A percentile compares a stretch with the other conserved stretches of the same genome.
Conservation (phyloP, 164 flowering plant species). For the Macadamia tetraphylla region DNA sequence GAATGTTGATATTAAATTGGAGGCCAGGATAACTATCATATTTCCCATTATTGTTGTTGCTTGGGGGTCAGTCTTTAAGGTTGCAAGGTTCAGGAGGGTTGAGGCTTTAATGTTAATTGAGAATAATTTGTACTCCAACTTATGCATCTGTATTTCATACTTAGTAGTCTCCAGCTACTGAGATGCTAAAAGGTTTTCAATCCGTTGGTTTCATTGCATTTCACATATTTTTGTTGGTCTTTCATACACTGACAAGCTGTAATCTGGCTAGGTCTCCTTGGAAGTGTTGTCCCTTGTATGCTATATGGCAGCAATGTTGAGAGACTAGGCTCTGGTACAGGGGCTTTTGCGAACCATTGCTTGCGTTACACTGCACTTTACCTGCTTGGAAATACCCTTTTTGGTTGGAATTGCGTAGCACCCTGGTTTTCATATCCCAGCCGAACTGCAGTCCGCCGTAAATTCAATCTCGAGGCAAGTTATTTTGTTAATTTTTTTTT, state of each 20-base stretch:
- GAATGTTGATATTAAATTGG: too few species aligned
- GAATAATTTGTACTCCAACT: too few species aligned
- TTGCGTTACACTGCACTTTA: conserved; percentile 68
- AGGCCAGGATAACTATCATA: too few species aligned
- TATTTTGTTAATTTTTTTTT: neutral
- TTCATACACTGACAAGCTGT: conserved; percentile 5
- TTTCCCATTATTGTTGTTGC: too few species aligned
- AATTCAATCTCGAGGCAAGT: conserved; percentile 80
- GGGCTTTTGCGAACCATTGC: conserved; percentile 71
- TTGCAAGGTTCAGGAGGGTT: too few species aligned
- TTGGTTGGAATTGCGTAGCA: conserved; percentile 69
- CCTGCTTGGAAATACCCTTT: conserved; percentile 66
- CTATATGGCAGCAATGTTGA: conserved; percentile 87
- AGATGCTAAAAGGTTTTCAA: neutral
- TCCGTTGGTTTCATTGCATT: neutral
- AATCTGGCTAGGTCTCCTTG: conserved; percentile 65
- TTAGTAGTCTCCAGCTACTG: neutral
- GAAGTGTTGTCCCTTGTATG: conserved; percentile 81
- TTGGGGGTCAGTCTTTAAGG: too few species aligned
- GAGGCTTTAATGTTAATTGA: too few species aligned
- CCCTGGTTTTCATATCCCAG: conserved; percentile 73
- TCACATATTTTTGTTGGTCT: neutral
- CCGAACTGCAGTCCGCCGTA: conserved; percentile 73
- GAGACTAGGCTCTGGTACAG: conserved; percentile 68
- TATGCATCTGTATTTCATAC: too few species aligned